Evolutionary conservation across 2,329 filamentous ascomycete species (phyloP).

Genomic region (Zymoseptoria tritici): DNA sequence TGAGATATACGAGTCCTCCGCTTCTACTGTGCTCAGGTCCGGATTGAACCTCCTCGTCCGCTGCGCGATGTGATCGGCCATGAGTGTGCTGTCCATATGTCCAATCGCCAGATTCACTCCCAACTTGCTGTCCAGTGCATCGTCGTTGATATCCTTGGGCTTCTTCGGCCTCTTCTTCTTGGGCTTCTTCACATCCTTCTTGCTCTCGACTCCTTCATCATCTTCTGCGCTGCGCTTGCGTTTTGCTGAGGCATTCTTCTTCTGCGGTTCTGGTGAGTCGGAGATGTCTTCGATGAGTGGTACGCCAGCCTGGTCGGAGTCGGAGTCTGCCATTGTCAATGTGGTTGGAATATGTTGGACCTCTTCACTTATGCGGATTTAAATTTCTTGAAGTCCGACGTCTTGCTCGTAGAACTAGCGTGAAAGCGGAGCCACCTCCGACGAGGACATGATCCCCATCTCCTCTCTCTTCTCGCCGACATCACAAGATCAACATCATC

Average conservation of each 20-base stretch:
- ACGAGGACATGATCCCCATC: too few relatives aligned
- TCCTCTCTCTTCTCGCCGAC: too few relatives aligned
- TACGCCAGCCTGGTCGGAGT: constrained; percentile 34
- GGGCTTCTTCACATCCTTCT: constrained; percentile 37
- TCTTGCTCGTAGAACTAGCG: too few relatives aligned
- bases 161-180: constrained; percentile 57
- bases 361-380: not conserved
- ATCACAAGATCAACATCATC: too few relatives aligned
- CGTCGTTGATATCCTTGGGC: constrained; percentile 58
- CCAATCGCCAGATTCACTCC: constrained; percentile 72
- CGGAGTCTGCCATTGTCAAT: constrained; percentile 38
- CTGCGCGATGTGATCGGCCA: constrained; percentile 80
- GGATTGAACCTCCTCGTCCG: constrained; percentile 69
- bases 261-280: constrained; percentile 24
- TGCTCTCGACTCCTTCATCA: constrained; percentile 29
- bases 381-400: not conserved
- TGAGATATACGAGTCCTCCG: constrained; percentile 73
- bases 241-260: constrained; percentile 26
- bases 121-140: constrained; percentile 38
- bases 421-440: too few relatives aligned
- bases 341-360: too few relatives aligned
- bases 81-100: constrained; percentile 71
- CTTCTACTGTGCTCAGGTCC: constrained; percentile 74
- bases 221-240: constrained; percentile 33
- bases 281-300: constrained; percentile 39